These are phyloP conservation scores for Carex arenaria DNA, from an alignment of 202 grass and related monocot species.

Conservation along the genomic window DNA sequence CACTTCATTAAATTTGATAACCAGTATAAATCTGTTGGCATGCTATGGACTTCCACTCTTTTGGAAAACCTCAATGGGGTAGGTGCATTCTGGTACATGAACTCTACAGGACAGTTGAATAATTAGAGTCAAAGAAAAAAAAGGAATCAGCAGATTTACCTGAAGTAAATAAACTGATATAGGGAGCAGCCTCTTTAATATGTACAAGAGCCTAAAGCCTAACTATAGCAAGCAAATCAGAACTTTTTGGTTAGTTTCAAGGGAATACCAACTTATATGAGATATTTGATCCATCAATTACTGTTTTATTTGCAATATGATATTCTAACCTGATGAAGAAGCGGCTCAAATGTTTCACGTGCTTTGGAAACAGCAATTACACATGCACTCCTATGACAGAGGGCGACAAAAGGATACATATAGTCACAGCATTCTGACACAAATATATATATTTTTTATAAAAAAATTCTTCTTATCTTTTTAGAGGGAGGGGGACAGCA, in stretches of 20 bases:
- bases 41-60: slow-evolving; percentile 15
- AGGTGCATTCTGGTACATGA: not conserved
- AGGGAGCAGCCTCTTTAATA: slow-evolving; percentile 76
- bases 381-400: slow-evolving; percentile 68
- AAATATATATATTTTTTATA: not conserved
- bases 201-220: slow-evolving; percentile 85
- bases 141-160: slow-evolving; percentile 31
- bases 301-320: not conserved
- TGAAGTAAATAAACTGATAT: slow-evolving; percentile 73
- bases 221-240: slow-evolving; percentile 43
- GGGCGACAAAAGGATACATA: not conserved
- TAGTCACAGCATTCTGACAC: not conserved
- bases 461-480: slow-evolving; percentile 6
- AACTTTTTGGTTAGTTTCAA: slow-evolving; percentile 25
- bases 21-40: not conserved
- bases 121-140: not conserved
- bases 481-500: slow-evolving; percentile 28
- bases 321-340: slow-evolving; percentile 85
- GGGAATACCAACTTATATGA: slow-evolving; percentile 7
- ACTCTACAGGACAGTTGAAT: not conserved
- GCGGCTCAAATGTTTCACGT: slow-evolving; percentile 77
- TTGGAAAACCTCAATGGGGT: not conserved
- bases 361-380: slow-evolving; percentile 97
- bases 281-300: slow-evolving; percentile 9
- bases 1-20: not conserved